These are phyloP conservation scores for Xylariaceae sp. DNA, from an alignment of 2,329 filamentous ascomycete genomes.

Conservation along the genomic window DNA sequence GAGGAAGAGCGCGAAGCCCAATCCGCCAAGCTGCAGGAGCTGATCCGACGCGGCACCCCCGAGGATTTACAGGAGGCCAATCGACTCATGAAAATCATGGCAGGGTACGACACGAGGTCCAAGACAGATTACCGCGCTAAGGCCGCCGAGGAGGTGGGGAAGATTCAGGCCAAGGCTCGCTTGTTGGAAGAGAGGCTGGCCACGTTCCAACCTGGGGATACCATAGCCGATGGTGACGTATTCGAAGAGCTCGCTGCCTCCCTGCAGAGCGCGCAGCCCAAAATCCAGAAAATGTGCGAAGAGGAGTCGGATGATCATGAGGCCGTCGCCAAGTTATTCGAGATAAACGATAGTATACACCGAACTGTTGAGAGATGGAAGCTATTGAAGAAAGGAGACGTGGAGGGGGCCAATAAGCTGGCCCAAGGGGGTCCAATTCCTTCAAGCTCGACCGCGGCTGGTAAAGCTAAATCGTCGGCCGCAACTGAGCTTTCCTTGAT, in stretches of 20 bases:
- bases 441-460: conserved; percentile 42
- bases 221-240: conserved; percentile 62
- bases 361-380: conserved; percentile 93
- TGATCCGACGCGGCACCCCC: conserved; percentile 86
- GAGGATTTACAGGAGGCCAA: conserved; percentile 96
- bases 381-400: conserved; percentile 89
- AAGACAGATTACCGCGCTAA: conserved; percentile 98
- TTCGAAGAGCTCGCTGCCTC: conserved; percentile 83
- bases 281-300: conserved; percentile 99
- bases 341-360: conserved; percentile 99
- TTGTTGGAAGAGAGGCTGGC: conserved; percentile 90
- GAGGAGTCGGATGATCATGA: conserved; percentile 97
- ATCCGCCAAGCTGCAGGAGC: conserved; percentile 94
- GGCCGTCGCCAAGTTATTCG: conserved; percentile 87
- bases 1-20: conserved; percentile 92
- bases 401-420: conserved; percentile 76
- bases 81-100: conserved; percentile 98
- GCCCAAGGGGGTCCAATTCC: conserved; percentile 64
- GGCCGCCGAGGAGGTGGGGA: conserved; percentile 88
- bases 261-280: conserved; percentile 88
- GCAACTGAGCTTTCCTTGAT: conserved; percentile 82
- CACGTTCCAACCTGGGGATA: conserved; percentile 74
- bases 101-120: conserved; percentile 87
- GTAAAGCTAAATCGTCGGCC: conserved; percentile 45
- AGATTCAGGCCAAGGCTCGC: conserved; percentile 91